Percentiles rank a stretch among this genome's conserved stretches.
Conservation (phyloP, 2,329 filamentous ascomycete genomes). For the Eutypella sp. region DNA sequence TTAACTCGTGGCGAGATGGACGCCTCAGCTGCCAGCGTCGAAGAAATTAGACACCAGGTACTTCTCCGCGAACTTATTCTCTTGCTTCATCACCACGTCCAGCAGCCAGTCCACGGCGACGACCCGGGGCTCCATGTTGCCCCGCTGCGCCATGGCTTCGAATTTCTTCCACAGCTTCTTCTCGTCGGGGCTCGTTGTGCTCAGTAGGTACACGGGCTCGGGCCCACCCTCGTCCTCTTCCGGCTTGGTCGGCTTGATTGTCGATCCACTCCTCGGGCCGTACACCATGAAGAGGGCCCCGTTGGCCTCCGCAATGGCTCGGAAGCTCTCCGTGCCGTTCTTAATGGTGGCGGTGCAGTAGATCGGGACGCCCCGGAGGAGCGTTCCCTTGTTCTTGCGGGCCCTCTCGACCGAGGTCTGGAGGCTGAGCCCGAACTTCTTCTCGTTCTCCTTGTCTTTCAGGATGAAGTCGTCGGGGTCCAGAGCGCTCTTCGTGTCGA, state of each 20-base stretch:
- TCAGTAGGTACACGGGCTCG: constrained; percentile 80
- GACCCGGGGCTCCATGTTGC: constrained; percentile 75
- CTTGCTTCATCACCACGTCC: constrained; percentile 82
- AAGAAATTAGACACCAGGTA: constrained; percentile 51
- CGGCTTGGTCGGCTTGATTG: constrained; percentile 56
- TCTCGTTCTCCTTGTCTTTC: constrained; percentile 67
- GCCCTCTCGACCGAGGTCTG: constrained; percentile 65
- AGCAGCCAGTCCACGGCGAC: constrained; percentile 87
- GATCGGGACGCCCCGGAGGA: constrained; percentile 71
- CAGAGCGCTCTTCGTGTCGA: constrained; percentile 63
- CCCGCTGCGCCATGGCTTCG: constrained; percentile 68
- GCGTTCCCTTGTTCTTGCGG: constrained; percentile 66
- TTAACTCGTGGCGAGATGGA: no score
- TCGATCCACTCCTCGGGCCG: constrained; percentile 64
- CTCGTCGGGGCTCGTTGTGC: constrained; percentile 62
- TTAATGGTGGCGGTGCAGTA: constrained; percentile 79
- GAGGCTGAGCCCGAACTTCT: constrained; percentile 64
- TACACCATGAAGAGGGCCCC: constrained; percentile 79
- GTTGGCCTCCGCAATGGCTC: constrained; percentile 81
- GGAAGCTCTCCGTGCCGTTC: constrained; percentile 80
- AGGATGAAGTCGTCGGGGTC: constrained; percentile 63
- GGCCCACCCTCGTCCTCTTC: constrained; percentile 58
- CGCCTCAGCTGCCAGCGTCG: no score
- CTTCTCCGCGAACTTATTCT: constrained; percentile 61
- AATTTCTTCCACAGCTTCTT: constrained; percentile 75